Percentiles rank a stretch among this genome's conserved stretches.
Conservation (phyloP, 495 filamentous ascomycete genomes). For the Aspergillus sparsus region DNA sequence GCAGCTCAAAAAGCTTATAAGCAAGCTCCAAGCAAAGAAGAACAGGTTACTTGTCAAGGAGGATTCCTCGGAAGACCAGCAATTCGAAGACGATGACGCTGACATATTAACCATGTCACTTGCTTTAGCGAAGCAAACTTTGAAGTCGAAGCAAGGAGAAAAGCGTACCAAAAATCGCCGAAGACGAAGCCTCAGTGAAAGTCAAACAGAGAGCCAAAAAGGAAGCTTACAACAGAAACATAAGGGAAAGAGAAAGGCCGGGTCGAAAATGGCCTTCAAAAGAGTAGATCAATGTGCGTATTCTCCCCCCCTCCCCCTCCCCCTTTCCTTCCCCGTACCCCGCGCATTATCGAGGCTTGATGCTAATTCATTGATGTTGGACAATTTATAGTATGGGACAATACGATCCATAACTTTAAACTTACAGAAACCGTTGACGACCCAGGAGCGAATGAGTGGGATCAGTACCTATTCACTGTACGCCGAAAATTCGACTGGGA, state of each 20-base stretch:
- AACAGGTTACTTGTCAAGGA: conserved; percentile 36
- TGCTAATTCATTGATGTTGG: conserved; percentile 1
- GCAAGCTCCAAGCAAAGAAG: conserved; percentile 52
- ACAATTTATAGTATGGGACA: conserved; percentile 63
- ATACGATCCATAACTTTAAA: conserved; percentile 78
- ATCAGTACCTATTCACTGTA: conserved; percentile 85
- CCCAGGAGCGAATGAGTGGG: conserved; percentile 70
- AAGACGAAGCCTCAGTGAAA: conserved; percentile 23
- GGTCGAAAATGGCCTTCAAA: conserved; percentile 75
- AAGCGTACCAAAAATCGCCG: conserved; percentile 26
- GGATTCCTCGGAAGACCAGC: conserved; percentile 30
- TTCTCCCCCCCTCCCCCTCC: too few relatives aligned
- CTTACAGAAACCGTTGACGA: conserved; percentile 78
- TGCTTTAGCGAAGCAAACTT: conserved; percentile 28
- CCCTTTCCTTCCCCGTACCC: background rate
- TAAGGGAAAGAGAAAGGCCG: conserved; percentile 50
- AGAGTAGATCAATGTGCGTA: conserved; percentile 74
- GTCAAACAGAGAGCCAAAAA: conserved; percentile 18
- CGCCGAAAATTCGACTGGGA: conserved; percentile 86
- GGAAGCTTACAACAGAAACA: conserved; percentile 19
- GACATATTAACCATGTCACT: conserved; percentile 25
- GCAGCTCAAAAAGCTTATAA: conserved; percentile 47
- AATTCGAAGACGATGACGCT: conserved; percentile 26
- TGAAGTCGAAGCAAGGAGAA: conserved; percentile 26
- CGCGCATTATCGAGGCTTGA: background rate